Base-by-base conservation (phyloP, 108 stramenopile species). In the Fragilariopsis cylindrus region DNA sequence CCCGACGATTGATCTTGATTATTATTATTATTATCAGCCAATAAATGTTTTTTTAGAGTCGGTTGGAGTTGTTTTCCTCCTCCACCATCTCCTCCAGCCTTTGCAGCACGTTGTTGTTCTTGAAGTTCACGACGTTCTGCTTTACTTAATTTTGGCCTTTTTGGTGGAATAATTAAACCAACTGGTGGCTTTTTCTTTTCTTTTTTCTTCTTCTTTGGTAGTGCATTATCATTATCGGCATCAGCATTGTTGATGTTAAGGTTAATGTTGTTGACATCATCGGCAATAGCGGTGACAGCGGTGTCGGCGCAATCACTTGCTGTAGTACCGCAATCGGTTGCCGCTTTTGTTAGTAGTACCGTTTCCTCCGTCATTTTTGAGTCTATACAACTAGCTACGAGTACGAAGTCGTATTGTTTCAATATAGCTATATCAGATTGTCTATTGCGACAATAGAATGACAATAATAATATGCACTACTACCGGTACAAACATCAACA, bases 111-210 rank as follows among this genome's bases (percentile, higher is more conserved):
- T 78, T 97, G 96, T 65, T 84, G 74, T 80, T 97, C 97, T 80
- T 97, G 98, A 57, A 94, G 73, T 18, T 92, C 98, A 9, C 96
- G 82, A 65, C 96, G 89, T 81, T 98, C 98, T 5, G 96, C 96
- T 79, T 98, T 98, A 72, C 89, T 85, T 58, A 97, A 72, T 70
- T 97, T 94, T 40, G 96, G 96, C 54, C 92, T 91, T 60, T 92
- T 92, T 46, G 91, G 92, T 39, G 91, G 90, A 65, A 92, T 89
- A 46, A 92, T 85, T 16, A 95, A 64, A 50, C 80, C 72, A 46
- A 76, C 69, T 43, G 90, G 88, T 53, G 83, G 85, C 15, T 71
- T 76, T 66, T 91, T 92, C 49, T 85, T 80, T 57, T 82, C 81
- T 74, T 86, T 82, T 43, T 65, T 60, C 58, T 76, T 79, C 56